These are phyloP conservation scores for Hygrophorus pudorinus DNA, from an alignment of 768 basidiomycete genomes.

Conservation along the genomic window DNA sequence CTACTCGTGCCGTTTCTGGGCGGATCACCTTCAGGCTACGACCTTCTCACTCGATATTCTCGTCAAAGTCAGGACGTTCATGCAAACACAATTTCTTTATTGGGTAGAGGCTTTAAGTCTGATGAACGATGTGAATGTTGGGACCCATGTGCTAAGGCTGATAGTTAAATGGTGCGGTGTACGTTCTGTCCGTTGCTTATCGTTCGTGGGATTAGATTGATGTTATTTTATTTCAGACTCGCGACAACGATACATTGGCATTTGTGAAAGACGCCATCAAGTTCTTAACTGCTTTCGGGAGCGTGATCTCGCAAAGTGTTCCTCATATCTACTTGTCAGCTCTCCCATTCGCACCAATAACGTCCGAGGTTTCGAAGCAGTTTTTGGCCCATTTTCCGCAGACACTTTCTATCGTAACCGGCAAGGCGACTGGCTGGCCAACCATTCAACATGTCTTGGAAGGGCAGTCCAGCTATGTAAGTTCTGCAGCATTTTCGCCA, in stretches of 20 bases:
- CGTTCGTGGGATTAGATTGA: neutral
- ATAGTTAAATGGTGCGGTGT: constrained; percentile 3
- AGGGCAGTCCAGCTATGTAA: neutral
- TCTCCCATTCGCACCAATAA: constrained; percentile 21
- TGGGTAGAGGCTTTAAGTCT: constrained; percentile 30
- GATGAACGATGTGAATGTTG: constrained; percentile 8
- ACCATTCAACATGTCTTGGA: neutral
- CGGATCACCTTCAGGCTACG: constrained; percentile 15
- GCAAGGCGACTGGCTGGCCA: neutral
- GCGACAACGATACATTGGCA: neutral
- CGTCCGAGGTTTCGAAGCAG: constrained; percentile 13
- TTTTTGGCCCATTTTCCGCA: constrained; percentile 6
- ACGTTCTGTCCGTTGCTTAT: neutral
- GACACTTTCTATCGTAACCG: neutral
- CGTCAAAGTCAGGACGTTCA: constrained; percentile 12
- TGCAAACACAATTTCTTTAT: constrained; percentile 19
- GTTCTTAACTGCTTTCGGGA: neutral
- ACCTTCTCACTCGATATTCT: constrained; percentile 1
- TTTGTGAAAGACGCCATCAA: neutral
- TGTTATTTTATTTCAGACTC: neutral
- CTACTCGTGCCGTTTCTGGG: constrained; percentile 30
- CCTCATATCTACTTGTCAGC: constrained; percentile 32
- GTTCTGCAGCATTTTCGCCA: neutral
- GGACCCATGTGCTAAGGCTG: constrained; percentile 1
- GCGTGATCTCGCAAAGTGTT: constrained; percentile 18